Evolutionary conservation across 306 rosid species (phyloP).

Genomic region (Prunus mira): DNA sequence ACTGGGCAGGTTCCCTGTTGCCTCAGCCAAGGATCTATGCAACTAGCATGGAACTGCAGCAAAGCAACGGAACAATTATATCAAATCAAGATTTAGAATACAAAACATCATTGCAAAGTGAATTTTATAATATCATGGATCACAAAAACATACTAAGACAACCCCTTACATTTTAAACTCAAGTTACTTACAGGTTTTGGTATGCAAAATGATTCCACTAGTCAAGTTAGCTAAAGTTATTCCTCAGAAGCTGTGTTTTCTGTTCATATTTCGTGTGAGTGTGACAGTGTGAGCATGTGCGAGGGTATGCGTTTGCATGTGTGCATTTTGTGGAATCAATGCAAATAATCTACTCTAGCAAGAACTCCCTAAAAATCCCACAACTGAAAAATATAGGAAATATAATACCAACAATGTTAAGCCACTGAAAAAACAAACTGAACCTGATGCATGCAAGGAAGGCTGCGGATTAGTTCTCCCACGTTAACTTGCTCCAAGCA

Average conservation of each 20-base stretch:
- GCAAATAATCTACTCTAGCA: background rate
- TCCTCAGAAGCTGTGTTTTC: background rate
- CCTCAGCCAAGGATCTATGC: slow-evolving; percentile 94
- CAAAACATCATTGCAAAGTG: background rate
- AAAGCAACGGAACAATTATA: background rate
- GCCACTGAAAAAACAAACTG: background rate
- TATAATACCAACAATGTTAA: background rate
- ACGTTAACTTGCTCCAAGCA: slow-evolving; percentile 92
- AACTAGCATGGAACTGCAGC: slow-evolving; percentile 75
- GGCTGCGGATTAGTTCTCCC: slow-evolving; percentile 90
- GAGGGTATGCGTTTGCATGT: fast-evolving
- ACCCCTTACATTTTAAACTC: background rate
- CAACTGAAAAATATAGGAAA: background rate
- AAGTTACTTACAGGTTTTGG: background rate
- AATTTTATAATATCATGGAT: too few relatives aligned
- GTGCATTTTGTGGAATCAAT: background rate
- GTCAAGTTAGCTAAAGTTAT: background rate
- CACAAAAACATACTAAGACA: background rate
- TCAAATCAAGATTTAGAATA: background rate
- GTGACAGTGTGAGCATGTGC: background rate
- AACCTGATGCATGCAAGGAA: slow-evolving; percentile 98
- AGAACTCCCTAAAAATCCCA: background rate
- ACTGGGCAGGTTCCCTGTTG: slow-evolving; percentile 97
- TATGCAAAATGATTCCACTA: background rate
- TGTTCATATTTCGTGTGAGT: background rate